These are phyloP conservation scores for Podospora tetraspora DNA, from an alignment of 495 filamentous ascomycete genomes.

Conservation along the genomic window DNA sequence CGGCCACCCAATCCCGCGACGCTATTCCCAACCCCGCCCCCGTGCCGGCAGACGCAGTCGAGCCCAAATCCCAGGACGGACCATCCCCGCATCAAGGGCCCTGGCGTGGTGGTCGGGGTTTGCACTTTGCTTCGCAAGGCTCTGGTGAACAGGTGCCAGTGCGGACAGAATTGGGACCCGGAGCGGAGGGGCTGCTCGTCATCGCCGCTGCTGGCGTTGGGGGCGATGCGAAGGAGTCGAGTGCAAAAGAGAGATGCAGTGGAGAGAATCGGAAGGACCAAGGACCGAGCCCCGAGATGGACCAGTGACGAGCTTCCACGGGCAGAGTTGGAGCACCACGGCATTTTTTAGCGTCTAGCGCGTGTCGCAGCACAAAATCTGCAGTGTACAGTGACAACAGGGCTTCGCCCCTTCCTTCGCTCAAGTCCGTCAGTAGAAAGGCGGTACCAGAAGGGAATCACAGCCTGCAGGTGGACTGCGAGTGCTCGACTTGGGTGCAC, in stretches of 20 bases:
- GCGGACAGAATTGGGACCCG: background rate
- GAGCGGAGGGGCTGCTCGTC: background rate
- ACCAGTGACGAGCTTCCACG: background rate
- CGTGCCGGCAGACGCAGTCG: background rate
- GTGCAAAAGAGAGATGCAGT: background rate
- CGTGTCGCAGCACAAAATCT: background rate
- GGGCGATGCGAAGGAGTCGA: background rate
- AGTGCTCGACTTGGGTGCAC: background rate
- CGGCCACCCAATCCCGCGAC: background rate
- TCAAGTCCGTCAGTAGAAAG: background rate
- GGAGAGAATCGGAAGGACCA: background rate
- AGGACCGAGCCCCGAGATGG: background rate
- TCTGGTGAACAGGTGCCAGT: background rate
- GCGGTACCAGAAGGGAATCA: background rate
- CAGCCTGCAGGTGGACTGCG: background rate
- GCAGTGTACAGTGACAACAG: background rate
- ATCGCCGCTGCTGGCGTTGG: background rate
- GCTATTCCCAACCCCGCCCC: background rate
- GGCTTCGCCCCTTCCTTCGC: background rate
- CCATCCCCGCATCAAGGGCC: background rate
- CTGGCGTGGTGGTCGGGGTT: background rate
- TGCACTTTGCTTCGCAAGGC: background rate
- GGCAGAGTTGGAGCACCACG: background rate
- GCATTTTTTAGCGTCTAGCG: background rate
- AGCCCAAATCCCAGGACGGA: background rate